Base-by-base conservation (phyloP, 768 basidiomycete genomes). In the Boletus insuetus region DNA sequence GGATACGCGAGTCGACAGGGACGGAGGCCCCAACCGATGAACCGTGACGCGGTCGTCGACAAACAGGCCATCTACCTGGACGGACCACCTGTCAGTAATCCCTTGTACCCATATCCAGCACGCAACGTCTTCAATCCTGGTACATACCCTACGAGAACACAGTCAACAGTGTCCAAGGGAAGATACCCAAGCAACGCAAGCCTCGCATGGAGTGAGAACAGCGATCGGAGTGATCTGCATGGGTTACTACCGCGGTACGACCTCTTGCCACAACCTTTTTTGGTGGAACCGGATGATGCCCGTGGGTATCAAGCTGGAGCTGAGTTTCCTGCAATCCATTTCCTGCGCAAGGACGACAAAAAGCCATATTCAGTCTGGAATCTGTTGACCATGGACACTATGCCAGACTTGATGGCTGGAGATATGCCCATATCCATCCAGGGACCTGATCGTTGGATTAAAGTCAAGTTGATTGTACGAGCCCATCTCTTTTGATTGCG, bases 381-480 rank as follows among this genome's bases (percentile, higher is more conserved):
- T 38, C 58, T 65, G 19, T 43, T 69, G 53, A 40, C 56, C 46
- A 62, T 65, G 59, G 31, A 55, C 16, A 58, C 63, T 32, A 64
- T 60, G 55, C 70, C 69, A 26, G 57, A 66, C 35, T 55, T 70
- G n/a, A 58, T 59, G 35, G 59, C 53, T 1, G 58, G 64, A 12
- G 49, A 62, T 26, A 52, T 58, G 29, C 60, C 61, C 9, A 46
- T 74, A 22, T 58, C 72, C 14, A 49, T 29, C 3, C 52, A 53
- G 3, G 62, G 47, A 16, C 44, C 54, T 38, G 69, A 67, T 22
- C 59, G 74, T 16, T 65, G 68, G 53, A 60, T 76, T n/a, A 75
- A 68, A 56, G 38, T 78, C 48, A 64, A 66, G 54, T 55, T 77
- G 32, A 56, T 69, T 37, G 78, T 79, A 57, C 46, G 70, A 46